phyloP scores from a whole-genome alignment of 495 filamentous ascomycete species.

The Xylaria venustula region DNA sequence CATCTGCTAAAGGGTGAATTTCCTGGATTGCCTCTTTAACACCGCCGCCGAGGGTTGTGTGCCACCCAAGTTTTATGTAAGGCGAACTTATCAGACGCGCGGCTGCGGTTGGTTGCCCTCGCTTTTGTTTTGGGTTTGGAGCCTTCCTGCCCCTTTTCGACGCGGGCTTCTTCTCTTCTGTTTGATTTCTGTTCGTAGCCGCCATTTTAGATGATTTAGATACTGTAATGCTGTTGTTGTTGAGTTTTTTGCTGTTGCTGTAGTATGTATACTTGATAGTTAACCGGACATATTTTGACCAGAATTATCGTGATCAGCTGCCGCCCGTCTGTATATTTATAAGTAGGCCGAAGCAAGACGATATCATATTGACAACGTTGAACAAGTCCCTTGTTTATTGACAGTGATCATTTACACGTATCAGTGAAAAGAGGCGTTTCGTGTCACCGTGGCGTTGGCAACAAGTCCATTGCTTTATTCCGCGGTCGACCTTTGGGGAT shows the following conservation, averaged over 20 bases:
- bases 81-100: slow-evolving; percentile 19
- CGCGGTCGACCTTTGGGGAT: background rate
- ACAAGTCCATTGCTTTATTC: background rate
- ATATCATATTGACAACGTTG: background rate
- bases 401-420: background rate
- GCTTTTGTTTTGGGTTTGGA: background rate
- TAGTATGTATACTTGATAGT: background rate
- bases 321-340: background rate
- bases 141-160: background rate
- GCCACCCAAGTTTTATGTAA: slow-evolving; percentile 25
- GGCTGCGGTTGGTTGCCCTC: slow-evolving; percentile 13
- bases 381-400: background rate
- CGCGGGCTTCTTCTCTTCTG: background rate
- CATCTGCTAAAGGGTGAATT: slow-evolving; percentile 12
- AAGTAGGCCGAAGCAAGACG: background rate
- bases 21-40: slow-evolving; percentile 9
- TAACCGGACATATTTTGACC: background rate
- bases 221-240: background rate
- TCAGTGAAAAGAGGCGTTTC: too few relatives aligned
- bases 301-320: background rate
- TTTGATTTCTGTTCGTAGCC: background rate
- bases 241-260: background rate
- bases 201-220: slow-evolving; percentile 1
- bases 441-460: background rate
- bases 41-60: slow-evolving; percentile 8